Base-by-base conservation (phyloP, 345 rosid genomes). In the Hypericum androsaemum region DNA sequence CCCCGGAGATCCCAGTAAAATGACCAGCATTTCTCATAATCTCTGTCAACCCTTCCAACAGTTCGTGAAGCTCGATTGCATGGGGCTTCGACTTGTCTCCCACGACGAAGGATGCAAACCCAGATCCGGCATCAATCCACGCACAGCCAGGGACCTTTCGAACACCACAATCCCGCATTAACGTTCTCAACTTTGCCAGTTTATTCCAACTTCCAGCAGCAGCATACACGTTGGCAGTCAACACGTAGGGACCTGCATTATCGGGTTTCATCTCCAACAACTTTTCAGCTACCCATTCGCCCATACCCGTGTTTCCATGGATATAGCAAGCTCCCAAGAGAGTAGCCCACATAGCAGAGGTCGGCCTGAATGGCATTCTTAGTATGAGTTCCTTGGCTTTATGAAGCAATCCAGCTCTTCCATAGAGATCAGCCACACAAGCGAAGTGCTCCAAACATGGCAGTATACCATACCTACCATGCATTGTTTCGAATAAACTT, bases 201-300 rank as follows among this genome's bases (percentile, higher is more conserved):
- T 88, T 74, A 54, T 57, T 58, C 88, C 88, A 85, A 58, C 75
- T 56, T 67, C 88, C 75, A 13, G 80, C 80, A 52, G 81, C 79
- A 37, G 90, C 96, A 49, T 75, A 75, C 83, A 73, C 75, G 65
- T 88, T 88, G 52, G 88, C 95, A 10, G 77, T 74, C 65, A 84
- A 65, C 57, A 77, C 84, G 58, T 84, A 78, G 75, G 80, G 76
- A 43, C 95, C 90, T 0, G 86, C 62, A 66, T 80, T 74, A 60
- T 77, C 79, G 0, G 86, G 83, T 61, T 71, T 80, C 68, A 52
- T 72, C 57, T 75, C 79, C 64, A 82, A 51, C 41, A 84, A 65
- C 47, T 75, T 82, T 59, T 66, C 88, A 37, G 96, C 90, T 10
- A 84, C 94, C 94, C 86, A 83, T 73, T 83, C 79, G 22, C 96